Conservation (phyloP, 805 yeast species). For the Barnettozyma californica region DNA sequence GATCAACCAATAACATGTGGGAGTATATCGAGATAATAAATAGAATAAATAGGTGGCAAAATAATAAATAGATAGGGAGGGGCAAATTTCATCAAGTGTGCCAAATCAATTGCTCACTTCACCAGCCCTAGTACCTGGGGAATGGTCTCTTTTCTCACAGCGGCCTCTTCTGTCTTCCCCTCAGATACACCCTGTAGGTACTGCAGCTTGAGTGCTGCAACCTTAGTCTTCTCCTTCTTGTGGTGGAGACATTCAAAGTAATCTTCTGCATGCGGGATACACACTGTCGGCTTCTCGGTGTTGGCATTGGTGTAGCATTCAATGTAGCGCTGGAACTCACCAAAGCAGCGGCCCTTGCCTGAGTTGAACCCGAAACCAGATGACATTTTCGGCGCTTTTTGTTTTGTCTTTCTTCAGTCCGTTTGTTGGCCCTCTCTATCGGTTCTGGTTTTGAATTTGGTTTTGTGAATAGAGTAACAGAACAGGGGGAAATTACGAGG, state of each 20-base stretch:
- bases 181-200: constrained; percentile 14
- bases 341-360: constrained; percentile 42
- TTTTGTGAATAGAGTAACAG: no score
- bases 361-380: constrained; percentile 38
- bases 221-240: constrained; percentile 34
- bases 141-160: constrained; percentile 13
- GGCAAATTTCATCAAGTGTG: no score
- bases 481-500: no score
- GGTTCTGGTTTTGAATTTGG: no score
- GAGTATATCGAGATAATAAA: not conserved
- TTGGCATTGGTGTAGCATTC: constrained; percentile 40
- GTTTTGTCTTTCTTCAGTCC: no score
- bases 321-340: constrained; percentile 39
- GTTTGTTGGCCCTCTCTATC: no score
- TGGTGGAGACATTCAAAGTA: constrained; percentile 47
- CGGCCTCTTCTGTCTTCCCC: constrained; percentile 4
- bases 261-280: constrained; percentile 40
- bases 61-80: not conserved
- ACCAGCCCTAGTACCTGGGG: constrained; percentile 24
- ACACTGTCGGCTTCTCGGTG: constrained; percentile 31
- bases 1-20: not conserved
- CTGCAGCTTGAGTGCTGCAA: constrained; percentile 22
- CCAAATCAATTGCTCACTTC: constrained; percentile 1
- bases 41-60: not conserved
- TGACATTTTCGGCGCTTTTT: constrained; percentile 25